Evolutionary conservation across 345 rosid genomes (phyloP).

Genomic region (Hibiscus syriacus): DNA sequence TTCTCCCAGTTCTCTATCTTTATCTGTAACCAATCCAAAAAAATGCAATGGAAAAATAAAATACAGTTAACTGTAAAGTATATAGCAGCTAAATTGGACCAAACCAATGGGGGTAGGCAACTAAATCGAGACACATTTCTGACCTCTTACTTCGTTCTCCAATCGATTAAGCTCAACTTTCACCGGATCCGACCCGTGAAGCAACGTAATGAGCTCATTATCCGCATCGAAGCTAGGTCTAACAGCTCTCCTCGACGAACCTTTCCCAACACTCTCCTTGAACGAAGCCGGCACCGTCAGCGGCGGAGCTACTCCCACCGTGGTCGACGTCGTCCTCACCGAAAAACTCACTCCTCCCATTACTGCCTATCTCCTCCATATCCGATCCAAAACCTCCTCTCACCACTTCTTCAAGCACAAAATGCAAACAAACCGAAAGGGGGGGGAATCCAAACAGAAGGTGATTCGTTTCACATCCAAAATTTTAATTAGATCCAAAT

Average conservation of each 20-base stretch:
- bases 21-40: conserved; percentile 42
- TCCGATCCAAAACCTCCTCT: conserved; percentile 29
- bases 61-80: background rate
- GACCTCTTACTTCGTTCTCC: conserved; percentile 97
- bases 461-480: conserved; percentile 3
- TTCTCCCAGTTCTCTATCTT: conserved; percentile 84
- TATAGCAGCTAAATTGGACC: conserved; percentile 11
- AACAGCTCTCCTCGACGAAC: conserved; percentile 59
- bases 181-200: conserved; percentile 99
- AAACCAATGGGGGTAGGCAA: conserved; percentile 21
- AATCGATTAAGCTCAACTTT: conserved; percentile 91
- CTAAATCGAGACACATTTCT: conserved; percentile 62
- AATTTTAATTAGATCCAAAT: conserved; percentile 17
- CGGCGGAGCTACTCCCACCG: conserved; percentile 24
- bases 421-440: background rate
- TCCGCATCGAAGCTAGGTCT: conserved; percentile 89
- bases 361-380: conserved; percentile 33
- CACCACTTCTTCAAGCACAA: conserved; percentile 9
- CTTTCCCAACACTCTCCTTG: conserved; percentile 49
- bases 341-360: conserved; percentile 25
- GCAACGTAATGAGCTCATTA: conserved; percentile 71
- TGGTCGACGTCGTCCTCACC: conserved; percentile 16
- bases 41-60: conserved; percentile 24
- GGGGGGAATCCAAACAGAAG: background rate
- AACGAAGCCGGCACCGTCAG: conserved; percentile 53